phyloP scores from a whole-genome alignment of 2,329 filamentous ascomycete genomes.

The Tolypocladium sp. region DNA sequence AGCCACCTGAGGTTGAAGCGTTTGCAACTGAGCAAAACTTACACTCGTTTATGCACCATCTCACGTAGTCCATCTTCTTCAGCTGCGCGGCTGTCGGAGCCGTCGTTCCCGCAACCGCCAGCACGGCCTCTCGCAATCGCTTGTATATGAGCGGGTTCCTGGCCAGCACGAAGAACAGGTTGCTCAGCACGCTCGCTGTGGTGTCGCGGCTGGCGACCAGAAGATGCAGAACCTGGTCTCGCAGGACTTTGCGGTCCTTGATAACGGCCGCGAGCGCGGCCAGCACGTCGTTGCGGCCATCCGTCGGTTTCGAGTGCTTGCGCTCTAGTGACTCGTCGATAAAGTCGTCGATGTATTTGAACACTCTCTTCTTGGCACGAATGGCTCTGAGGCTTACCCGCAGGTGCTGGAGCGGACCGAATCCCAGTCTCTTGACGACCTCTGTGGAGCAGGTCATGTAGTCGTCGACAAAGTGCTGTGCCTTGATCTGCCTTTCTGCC shows the following conservation, averaged over 20 bases:
- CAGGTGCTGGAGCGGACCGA: slow-evolving; percentile 21
- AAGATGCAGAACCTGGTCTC: slow-evolving; percentile 34
- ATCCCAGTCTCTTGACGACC: slow-evolving; percentile 20
- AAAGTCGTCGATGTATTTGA: slow-evolving; percentile 32
- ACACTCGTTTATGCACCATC: slow-evolving; percentile 50
- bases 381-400: slow-evolving; percentile 14
- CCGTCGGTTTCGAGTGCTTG: slow-evolving; percentile 8
- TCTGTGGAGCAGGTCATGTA: slow-evolving; percentile 23
- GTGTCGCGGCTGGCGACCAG: slow-evolving; percentile 36
- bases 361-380: slow-evolving; percentile 20
- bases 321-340: slow-evolving; percentile 25
- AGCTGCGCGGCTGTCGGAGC: slow-evolving; percentile 38
- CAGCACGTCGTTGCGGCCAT: slow-evolving; percentile 34
- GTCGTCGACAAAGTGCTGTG: slow-evolving; percentile 26
- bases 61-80: slow-evolving; percentile 44
- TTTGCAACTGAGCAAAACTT: slow-evolving; percentile 11
- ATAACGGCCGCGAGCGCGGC: slow-evolving; percentile 37
- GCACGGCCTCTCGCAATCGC: slow-evolving; percentile 35
- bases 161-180: slow-evolving; percentile 32
- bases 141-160: slow-evolving; percentile 29
- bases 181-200: slow-evolving; percentile 33
- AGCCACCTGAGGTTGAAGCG: background rate
- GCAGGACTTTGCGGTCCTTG: slow-evolving; percentile 27
- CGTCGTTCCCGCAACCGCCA: slow-evolving; percentile 16
- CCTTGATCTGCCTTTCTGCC: slow-evolving; percentile 9